A percentile compares a stretch with the other conserved stretches of the same genome.
Evolutionary conservation across 305 asterid species (phyloP).

Genomic region (Fraxinus platypoda): DNA sequence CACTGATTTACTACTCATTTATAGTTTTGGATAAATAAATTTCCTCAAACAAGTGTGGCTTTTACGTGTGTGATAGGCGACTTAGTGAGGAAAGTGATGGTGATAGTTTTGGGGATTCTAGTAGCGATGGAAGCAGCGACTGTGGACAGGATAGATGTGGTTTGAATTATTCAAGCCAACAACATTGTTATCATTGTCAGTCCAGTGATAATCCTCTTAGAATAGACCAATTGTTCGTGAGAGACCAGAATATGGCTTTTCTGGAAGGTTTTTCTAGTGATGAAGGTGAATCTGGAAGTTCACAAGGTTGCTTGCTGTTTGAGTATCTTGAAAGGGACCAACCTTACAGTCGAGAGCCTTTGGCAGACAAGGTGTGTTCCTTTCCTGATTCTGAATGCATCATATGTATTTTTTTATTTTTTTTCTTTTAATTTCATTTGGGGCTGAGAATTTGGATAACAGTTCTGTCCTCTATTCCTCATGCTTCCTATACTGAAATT

Average conservation of each 20-base stretch:
- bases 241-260: slow-evolving; percentile 48
- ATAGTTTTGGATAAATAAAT: not conserved
- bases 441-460: not conserved
- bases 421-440: not conserved
- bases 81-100: slow-evolving; percentile 5
- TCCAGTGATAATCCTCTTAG: slow-evolving; percentile 22
- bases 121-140: slow-evolving; percentile 95
- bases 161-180: slow-evolving; percentile 28
- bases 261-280: slow-evolving; percentile 91
- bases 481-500: slow-evolving; percentile 2
- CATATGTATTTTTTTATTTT: not conserved
- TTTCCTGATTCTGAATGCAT: not conserved
- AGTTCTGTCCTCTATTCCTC: not conserved
- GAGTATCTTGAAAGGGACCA: slow-evolving; percentile 73
- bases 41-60: not conserved
- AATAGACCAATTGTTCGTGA: slow-evolving; percentile 33
- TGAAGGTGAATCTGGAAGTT: slow-evolving; percentile 76
- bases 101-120: slow-evolving; percentile 53
- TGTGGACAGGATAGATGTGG: slow-evolving; percentile 60
- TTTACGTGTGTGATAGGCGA: slow-evolving; percentile 45
- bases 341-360: slow-evolving; percentile 81
- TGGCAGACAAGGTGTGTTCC: slow-evolving; percentile 54
- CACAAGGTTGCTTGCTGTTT: slow-evolving; percentile 71
- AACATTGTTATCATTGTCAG: slow-evolving; percentile 8
- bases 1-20: not conserved